Evolutionary conservation across 2,329 filamentous ascomycete species (phyloP), one percentile per base, ranked within the genome.

Genomic region (Cladophialophora carrionii): DNA sequence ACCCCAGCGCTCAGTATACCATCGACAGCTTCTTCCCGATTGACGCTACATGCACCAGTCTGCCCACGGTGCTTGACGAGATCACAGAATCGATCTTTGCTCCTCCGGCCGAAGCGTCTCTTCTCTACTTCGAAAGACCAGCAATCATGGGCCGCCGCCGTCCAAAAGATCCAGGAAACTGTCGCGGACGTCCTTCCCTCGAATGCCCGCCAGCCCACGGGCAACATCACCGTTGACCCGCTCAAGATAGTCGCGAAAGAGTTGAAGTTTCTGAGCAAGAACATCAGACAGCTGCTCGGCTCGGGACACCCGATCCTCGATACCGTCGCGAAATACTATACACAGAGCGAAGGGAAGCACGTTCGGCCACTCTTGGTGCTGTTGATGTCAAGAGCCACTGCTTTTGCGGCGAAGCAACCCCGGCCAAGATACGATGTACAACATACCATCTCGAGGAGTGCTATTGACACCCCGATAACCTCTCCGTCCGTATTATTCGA

Each of bases 251-350:
- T 98, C 37, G 94, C 91, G 68, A 96, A 96, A 80, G 94, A 98
- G 82, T 91, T 99, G 88, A 95, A 96, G 79, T 96, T 93, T 73
- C 81, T 98, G 74, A 96, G 91, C 10, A 92, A 92, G 61, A 96
- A 98, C 73, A 96, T 98, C 78, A 86, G 91, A 67, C 90, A 96
- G 75, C 83, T 98, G n/a, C 82, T 98, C 17, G 94, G 94, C 5
- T 97, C 93, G 0, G 94, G 94, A 5, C 94, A 99, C 75, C 95
- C 95, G 0, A 92, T 93, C 53, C 85, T 99, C 66, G 95, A 98
- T 75, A 93, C 91, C 49, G 94, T 93, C 31, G 92, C 95, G 59
- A 99, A 99, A 79, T 99, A 99, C 83, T 99, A 99, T 78, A 96
- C 95, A 24, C 90, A 94, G 74, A 91, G 91, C 65, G 92, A 98